Evolutionary conservation across 345 rosid genomes (phyloP), one percentile per base, ranked within the genome.

Genomic region (Chamaenerion angustifolium): DNA sequence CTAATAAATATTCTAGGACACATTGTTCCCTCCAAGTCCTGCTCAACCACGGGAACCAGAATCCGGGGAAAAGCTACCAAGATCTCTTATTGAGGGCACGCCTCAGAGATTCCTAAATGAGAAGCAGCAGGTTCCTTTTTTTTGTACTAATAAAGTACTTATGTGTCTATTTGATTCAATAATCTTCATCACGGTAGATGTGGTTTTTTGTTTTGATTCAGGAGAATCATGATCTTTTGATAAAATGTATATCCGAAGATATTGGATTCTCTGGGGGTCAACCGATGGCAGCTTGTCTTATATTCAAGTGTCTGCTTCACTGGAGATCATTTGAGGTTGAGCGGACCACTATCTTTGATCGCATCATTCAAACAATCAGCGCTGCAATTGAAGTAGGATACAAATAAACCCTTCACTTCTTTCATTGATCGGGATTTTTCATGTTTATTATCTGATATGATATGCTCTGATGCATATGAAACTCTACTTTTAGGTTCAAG

Each of bases 291-390:
- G 96, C 99, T 52, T 92, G 94, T 68, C 68, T 88, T 54, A 77
- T 84, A 60, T 92, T 82, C 75, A 92, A 88, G 70, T 84, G 90
- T 60, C 96, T 92, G 41, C 93, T 84, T 59, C 99, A 92, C 40
- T 92, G 99, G 99, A 81, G 94, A 64, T 92, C 96, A 63, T 87
- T 92, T 76, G 99, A 92, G 76, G 96, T 77, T 47, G 99, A 88
- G 79, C 77, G 95, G 69, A 92, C 96, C 18, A 72, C 65, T 50
- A 81, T 92, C 61, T 87, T 92, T 79, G 96, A 92, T 73, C 95
- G 95, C 55, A 81, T 92, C 52, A 84, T 87, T 60, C 90, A 92
- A 64, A 80, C 89, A 65, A 80, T 92, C 56, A 81, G 83, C 16
- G 52, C 85, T 40, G 76, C 96, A 40, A 77, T 87, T 37, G 93